Conservation (phyloP, 2,329 filamentous ascomycete species). For the Microsporum ferrugineum region DNA sequence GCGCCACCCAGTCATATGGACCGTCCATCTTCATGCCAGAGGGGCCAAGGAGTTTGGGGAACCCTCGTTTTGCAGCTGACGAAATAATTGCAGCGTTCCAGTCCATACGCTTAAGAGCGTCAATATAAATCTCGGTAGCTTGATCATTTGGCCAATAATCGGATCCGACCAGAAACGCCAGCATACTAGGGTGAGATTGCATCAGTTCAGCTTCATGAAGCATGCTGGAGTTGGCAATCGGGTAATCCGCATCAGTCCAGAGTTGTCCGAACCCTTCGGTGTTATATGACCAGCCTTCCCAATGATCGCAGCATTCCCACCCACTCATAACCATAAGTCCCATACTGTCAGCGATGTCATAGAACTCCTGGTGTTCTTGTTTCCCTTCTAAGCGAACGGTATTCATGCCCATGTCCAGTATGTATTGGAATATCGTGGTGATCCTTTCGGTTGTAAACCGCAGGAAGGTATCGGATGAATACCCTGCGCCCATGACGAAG, state of each 20-base stretch:
- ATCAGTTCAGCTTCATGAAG: conserved; percentile 50
- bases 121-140: conserved; percentile 44
- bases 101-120: conserved; percentile 40
- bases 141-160: conserved; percentile 53
- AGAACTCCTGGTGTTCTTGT: conserved; percentile 51
- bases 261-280: conserved; percentile 36
- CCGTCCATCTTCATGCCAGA: conserved; percentile 56
- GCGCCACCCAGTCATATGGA: conserved; percentile 55
- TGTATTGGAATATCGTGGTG: conserved; percentile 40
- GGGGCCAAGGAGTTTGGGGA: conserved; percentile 41
- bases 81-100: conserved; percentile 49
- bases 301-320: conserved; percentile 59
- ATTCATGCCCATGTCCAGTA: conserved; percentile 52
- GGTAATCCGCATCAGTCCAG: conserved; percentile 47
- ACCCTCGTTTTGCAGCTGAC: conserved; percentile 47
- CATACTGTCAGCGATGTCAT: conserved; percentile 47
- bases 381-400: conserved; percentile 54
- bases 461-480: conserved; percentile 51
- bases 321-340: conserved; percentile 52
- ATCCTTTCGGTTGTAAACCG: conserved; percentile 44
- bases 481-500: conserved; percentile 51
- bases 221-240: conserved; percentile 45
- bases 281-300: conserved; percentile 55
- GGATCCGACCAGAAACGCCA: conserved; percentile 49
- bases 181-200: conserved; percentile 48